Evolutionary conservation across 345 rosid species (phyloP).

Genomic region (Capsella bursapastoris): DNA sequence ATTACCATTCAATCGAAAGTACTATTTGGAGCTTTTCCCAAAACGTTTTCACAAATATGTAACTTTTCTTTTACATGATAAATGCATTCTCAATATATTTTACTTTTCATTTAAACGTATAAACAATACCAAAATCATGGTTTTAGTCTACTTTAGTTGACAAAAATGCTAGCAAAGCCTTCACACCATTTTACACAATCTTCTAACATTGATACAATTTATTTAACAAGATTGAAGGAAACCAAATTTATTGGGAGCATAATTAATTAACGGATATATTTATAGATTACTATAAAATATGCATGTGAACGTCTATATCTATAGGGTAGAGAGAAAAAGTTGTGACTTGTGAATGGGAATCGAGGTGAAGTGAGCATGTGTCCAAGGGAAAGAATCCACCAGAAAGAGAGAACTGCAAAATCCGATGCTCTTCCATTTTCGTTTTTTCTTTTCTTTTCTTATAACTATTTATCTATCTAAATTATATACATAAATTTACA

Average conservation of each 20-base stretch:
- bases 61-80: not conserved
- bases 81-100: not conserved
- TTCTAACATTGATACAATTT: not conserved
- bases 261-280: constrained; percentile 10
- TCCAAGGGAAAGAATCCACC: constrained; percentile 64
- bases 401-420: constrained; percentile 51
- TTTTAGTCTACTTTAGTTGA: not conserved
- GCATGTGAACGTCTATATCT: constrained; percentile 31
- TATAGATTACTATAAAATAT: constrained; percentile 5
- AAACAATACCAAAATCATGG: not conserved
- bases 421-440: constrained; percentile 50
- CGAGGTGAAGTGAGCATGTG: constrained; percentile 45
- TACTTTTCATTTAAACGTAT: not conserved
- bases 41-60: not conserved
- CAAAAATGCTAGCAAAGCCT: not conserved
- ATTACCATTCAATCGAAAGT: constrained; percentile 18
- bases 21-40: constrained; percentile 4
- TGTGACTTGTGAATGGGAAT: constrained; percentile 33
- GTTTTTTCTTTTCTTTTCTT: constrained; percentile 13
- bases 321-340: constrained; percentile 21
- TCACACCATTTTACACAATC: constrained; percentile 10
- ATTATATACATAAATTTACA: not conserved
- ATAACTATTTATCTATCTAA: constrained; percentile 5
- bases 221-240: not conserved
- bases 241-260: not conserved